Base-by-base conservation (phyloP, 2,329 filamentous ascomycete genomes). In the Endoconidiophora polonica region DNA sequence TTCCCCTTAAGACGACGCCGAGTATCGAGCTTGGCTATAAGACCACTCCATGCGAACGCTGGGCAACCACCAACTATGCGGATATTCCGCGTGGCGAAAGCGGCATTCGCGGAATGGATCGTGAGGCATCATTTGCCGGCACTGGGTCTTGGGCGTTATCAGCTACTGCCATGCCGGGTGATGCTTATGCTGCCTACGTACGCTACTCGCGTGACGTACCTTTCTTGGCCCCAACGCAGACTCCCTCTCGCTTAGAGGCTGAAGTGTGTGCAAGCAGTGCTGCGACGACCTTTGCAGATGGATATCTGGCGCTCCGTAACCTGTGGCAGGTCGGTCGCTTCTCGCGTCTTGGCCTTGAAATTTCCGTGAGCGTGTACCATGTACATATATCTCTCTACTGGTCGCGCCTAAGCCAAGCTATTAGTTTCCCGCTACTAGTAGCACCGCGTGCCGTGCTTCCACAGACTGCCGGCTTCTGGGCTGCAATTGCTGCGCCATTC, bases 321-420 rank as follows among this genome's bases (percentile, higher is more conserved):
- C 61, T 72, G 46, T 68, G 60, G 56, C 62, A 61, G 37, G 56
- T 66, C 42, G 67, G 68, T 36, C 58, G 61, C 6, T 66, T 66
- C 56, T 63, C 67, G 44, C 66, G 62, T 40, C 54, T 68, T 14
- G 69, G 69, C 9, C 58, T 72, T 33, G 69, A 72, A 51, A 54
- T 72, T 10, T 66, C 65, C 14, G 55, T 71, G 36, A 65, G 64
- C 46, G 59, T 60, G 2, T 61, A 62, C 54, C 65, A 62, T 50
- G 55, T 71, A n/a, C 64, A 70, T 51, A 52, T 71, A 42, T 70
- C 68, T 7, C 57, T 69, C 2, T 69, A 71, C 59, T 70, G 67
- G 67, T 68, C 69, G 2, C 64, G 67, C 1, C 62, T 68, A 23
- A 63, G 62, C 23, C 68, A 70, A 56, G 52, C 48, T 3, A 29